Evolutionary conservation across 306 rosid genomes (phyloP), one percentile per base, ranked within the genome.

Genomic region (Vicia sativa): DNA sequence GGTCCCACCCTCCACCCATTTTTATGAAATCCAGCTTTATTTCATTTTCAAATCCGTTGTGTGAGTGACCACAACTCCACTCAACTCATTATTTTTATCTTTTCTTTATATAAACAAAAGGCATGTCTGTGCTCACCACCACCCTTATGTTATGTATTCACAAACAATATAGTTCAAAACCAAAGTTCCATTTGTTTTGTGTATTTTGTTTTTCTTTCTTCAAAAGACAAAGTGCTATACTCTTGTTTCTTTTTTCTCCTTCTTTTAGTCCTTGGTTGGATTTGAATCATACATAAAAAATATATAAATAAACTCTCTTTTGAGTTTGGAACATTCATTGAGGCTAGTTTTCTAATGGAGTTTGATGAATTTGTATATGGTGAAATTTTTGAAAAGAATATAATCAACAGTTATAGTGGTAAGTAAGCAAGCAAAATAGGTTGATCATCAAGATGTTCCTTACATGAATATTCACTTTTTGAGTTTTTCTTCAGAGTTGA

Each of bases 341-440:
- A 8, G 4, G 44, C 34, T 19, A 10, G 66, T 45, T 45, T 31
- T 75, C 52, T 73, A 37, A 91, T 87, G 97, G 95, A 82, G 68
- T 78, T 75, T 67, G 52, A 75, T 60, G 95, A 86, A 37, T 72
- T 68, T 79, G 83, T 86, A 58, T 55, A 45, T 46, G 70, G 55
- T 52, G 80, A 52, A 59, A 56, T 62, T 77, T 74, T 72, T 74
- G 79, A 23, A 41, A 1, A 28, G 37, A 53, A 2, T 12, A 9
- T 45, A 12, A 60, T 82, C 78, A 78, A 35, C 34, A 14, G 8
- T 39, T 16, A 50, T 34, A 61, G 69, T 54, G 82, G 78, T 77
- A 65, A 70, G 78, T 77, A 65, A 70, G 85, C 6, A 26, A 73
- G 23, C 37, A 31, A 54, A 61, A 43, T 9, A 25, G 6, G 25